Base-by-base conservation (phyloP, 2,329 filamentous ascomycete genomes). In the Arthrobotrys musiformis region DNA sequence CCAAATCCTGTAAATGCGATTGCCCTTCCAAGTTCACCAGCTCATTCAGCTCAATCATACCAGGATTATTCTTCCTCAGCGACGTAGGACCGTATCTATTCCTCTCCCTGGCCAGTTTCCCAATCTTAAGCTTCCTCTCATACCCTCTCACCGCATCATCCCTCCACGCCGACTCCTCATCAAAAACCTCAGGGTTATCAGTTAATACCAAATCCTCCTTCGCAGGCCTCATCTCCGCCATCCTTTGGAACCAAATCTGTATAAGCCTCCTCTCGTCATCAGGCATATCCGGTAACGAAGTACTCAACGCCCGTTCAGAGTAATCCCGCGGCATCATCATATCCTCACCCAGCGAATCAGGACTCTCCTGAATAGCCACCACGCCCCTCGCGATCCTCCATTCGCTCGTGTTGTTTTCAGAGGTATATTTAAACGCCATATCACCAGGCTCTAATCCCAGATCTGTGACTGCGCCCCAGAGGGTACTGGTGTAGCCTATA, bases 41-140 rank as follows among this genome's bases (percentile, higher is more conserved):
- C 4, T 62, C 62, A 28, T 68, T 63, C 2, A 75, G 33, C 24
- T 75, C 70, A 24, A 75, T 63, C 62, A 67, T 60, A 46, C 61
- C 50, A n/a, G 70, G 70, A 22, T 75, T 75, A 19, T 52, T 22
- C 26, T 54, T 52, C 28, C 70, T 68, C 9, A 19, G 6, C 9
- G 42, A 4, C 6, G 54, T 26, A 1, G 37, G 46, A 11, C 44
- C 56, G 19, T 42, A 56, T 0, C 33, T 13, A 19, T 28, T 46
- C 7, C 19, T 19, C 17, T 33, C 28, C 22, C 70, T 35, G 4
- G 42, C 62, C 4, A 33, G 37, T 9, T 68, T 68, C 15, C 70
- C 62, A 37, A 75, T 68, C 24, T 75, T 68, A 8, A 68, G 40
- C 19, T 62, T 56, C 26, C 70, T 35, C 2, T 75, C 54, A 15